A percentile compares a stretch with the other conserved stretches of the same genome.
phyloP scores from a whole-genome alignment of 345 rosid genomes.

The Eucalyptus pumila region DNA sequence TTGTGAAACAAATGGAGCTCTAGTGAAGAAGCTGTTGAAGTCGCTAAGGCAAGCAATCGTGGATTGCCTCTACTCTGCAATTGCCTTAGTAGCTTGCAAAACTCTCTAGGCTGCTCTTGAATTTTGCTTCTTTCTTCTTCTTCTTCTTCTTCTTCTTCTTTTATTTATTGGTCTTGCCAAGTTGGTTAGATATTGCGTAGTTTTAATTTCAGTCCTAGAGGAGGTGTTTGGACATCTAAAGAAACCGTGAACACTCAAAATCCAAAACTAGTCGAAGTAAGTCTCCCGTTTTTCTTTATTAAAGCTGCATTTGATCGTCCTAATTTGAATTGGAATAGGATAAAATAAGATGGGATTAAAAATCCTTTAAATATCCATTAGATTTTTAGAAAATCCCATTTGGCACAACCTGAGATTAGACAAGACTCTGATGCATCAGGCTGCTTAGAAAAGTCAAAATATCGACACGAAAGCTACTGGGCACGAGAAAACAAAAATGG shows the following conservation, averaged over 20 bases:
- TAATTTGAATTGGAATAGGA: too few species aligned
- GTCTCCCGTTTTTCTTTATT: neutral
- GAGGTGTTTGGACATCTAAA: neutral
- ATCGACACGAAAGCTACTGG: neutral
- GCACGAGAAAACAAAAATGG: constrained; percentile 13
- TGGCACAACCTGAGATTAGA: neutral
- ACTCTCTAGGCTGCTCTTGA: neutral
- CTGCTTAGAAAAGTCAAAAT: constrained; percentile 8
- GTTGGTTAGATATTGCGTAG: neutral
- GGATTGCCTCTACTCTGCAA: neutral
- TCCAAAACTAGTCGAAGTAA: too few species aligned
- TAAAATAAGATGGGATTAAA: neutral
- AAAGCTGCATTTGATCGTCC: accelerated
- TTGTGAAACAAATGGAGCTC: too few species aligned
- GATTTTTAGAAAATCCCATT: too few species aligned
- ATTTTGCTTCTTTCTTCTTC: too few species aligned
- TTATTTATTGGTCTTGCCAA: neutral
- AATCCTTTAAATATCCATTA: neutral
- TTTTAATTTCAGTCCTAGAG: neutral
- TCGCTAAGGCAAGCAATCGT: neutral
- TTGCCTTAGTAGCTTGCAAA: neutral
- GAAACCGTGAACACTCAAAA: neutral
- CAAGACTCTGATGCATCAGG: constrained; percentile 28
- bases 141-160: too few species aligned
- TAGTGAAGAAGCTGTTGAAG: neutral